A percentile compares a stretch with the other conserved stretches of the same genome.
Evolutionary conservation across 2,329 filamentous ascomycete species (phyloP).

Genomic region (Penicillium hesseltinei): DNA sequence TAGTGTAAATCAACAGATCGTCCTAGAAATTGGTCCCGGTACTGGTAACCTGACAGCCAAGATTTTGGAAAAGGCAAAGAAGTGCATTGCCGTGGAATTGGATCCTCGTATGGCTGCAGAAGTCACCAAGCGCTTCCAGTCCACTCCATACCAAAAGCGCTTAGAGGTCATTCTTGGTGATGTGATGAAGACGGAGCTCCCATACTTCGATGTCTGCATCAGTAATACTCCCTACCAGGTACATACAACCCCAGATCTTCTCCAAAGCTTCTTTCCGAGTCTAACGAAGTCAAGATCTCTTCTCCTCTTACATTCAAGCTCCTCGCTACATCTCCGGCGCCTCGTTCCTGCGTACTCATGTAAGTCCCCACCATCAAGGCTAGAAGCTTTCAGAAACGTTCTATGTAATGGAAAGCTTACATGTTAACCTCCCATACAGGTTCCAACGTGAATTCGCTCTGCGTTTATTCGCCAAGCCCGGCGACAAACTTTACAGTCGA

Average conservation of each 20-base stretch:
- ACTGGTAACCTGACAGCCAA: slow-evolving; percentile 86
- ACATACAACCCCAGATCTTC: slow-evolving; percentile 14
- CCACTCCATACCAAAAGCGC: slow-evolving; percentile 77
- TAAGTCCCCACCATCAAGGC: slow-evolving; percentile 4
- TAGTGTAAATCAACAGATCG: slow-evolving; percentile 51
- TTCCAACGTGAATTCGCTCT: slow-evolving; percentile 87
- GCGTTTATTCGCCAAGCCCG: slow-evolving; percentile 80
- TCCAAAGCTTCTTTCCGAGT: background rate
- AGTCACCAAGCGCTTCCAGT: slow-evolving; percentile 89
- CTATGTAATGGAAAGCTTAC: slow-evolving; percentile 3
- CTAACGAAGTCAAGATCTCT: slow-evolving; percentile 63
- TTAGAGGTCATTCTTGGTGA: slow-evolving; percentile 88
- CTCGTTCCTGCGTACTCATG: slow-evolving; percentile 85
- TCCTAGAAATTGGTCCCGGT: slow-evolving; percentile 89
- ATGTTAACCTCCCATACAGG: slow-evolving; percentile 10
- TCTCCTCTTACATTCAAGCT: slow-evolving; percentile 90
- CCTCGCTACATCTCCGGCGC: slow-evolving; percentile 75
- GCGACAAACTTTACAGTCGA: slow-evolving; percentile 86
- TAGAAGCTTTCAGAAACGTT: background rate
- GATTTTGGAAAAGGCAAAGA: slow-evolving; percentile 84
- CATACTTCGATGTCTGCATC: slow-evolving; percentile 80
- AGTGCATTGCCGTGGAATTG: slow-evolving; percentile 81
- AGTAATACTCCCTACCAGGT: slow-evolving; percentile 71
- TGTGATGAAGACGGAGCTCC: slow-evolving; percentile 82
- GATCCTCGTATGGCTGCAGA: slow-evolving; percentile 97